phyloP scores from a whole-genome alignment of 495 filamentous ascomycete species.

The Lepidopterella palustris region DNA sequence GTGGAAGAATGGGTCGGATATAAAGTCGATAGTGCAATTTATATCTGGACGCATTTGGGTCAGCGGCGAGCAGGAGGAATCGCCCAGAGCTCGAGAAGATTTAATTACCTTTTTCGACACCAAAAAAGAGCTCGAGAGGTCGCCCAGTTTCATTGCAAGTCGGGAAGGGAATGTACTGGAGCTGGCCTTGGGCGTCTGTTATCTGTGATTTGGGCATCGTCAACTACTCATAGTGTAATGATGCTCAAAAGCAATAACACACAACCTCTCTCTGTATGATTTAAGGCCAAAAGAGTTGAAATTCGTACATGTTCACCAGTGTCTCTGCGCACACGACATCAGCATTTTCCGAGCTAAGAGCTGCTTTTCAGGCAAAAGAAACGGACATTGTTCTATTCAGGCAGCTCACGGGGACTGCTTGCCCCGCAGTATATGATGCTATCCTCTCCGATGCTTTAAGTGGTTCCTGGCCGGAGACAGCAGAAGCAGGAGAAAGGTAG shows the following conservation, averaged over 20 bases:
- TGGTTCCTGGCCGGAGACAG: slow-evolving; percentile 29
- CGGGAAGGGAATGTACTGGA: slow-evolving; percentile 91
- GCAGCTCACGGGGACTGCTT: slow-evolving; percentile 56
- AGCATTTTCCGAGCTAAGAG: slow-evolving; percentile 1
- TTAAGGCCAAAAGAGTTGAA: background rate
- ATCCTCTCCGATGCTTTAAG: slow-evolving; percentile 16
- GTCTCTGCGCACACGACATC: slow-evolving; percentile 37
- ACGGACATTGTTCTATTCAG: slow-evolving; percentile 58
- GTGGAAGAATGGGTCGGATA: slow-evolving; percentile 89
- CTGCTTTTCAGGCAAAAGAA: background rate
- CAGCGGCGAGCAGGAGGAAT: too few relatives aligned
- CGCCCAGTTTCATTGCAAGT: slow-evolving; percentile 81
- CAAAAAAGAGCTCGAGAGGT: slow-evolving; percentile 79
- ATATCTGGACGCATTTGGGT: too few relatives aligned
- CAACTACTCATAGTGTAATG: too few relatives aligned
- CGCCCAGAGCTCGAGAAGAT: too few relatives aligned
- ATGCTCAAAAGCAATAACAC: too few relatives aligned
- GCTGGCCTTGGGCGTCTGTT: slow-evolving; percentile 67
- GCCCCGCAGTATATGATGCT: slow-evolving; percentile 38
- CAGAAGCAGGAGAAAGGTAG: slow-evolving; percentile 23
- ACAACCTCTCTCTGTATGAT: too few relatives aligned
- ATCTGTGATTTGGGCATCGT: slow-evolving; percentile 52
- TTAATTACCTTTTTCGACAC: slow-evolving; percentile 52
- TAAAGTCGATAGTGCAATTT: slow-evolving; percentile 83
- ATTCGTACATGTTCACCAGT: slow-evolving; percentile 57